Evolutionary conservation across 345 rosid genomes (phyloP).

Genomic region (Lepidium africanum): DNA sequence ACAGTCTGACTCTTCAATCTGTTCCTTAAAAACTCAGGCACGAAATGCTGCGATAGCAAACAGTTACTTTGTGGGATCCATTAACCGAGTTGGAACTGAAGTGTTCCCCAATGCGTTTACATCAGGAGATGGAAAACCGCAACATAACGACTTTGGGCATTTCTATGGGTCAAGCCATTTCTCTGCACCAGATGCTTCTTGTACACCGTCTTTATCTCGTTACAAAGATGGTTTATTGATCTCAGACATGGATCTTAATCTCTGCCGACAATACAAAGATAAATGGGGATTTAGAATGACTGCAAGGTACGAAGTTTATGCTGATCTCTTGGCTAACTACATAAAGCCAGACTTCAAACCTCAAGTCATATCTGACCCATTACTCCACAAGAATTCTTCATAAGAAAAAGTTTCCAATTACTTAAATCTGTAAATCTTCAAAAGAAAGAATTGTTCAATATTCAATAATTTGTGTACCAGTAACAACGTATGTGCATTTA

Average conservation of each 20-base stretch:
- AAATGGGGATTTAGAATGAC: conserved; percentile 95
- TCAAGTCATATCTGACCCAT: conserved; percentile 69
- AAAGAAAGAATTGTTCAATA: not conserved
- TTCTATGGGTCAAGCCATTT: conserved; percentile 89
- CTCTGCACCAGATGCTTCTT: conserved; percentile 93
- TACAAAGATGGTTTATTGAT: conserved; percentile 71
- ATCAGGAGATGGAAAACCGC: conserved; percentile 89
- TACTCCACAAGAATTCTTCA: conserved; percentile 49
- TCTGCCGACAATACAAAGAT: conserved; percentile 86
- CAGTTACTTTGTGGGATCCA: conserved; percentile 92
- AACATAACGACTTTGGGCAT: conserved; percentile 80
- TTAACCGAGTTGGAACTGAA: conserved; percentile 96
- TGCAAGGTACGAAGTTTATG: conserved; percentile 69
- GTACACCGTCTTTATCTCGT: conserved; percentile 81
- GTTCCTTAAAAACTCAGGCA: conserved; percentile 37
- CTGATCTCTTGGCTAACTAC: conserved; percentile 48
- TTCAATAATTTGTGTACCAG: not conserved
- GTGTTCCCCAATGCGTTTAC: conserved; percentile 84
- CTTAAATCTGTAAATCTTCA: not conserved
- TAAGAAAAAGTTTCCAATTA: not conserved
- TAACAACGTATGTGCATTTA: conserved; percentile 4
- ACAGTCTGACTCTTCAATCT: not conserved
- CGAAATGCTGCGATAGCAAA: conserved; percentile 95
- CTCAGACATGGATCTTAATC: conserved; percentile 87
- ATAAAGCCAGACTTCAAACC: conserved; percentile 68